Conservation (phyloP, 768 basidiomycete species). For the Amanita phalloides region DNA sequence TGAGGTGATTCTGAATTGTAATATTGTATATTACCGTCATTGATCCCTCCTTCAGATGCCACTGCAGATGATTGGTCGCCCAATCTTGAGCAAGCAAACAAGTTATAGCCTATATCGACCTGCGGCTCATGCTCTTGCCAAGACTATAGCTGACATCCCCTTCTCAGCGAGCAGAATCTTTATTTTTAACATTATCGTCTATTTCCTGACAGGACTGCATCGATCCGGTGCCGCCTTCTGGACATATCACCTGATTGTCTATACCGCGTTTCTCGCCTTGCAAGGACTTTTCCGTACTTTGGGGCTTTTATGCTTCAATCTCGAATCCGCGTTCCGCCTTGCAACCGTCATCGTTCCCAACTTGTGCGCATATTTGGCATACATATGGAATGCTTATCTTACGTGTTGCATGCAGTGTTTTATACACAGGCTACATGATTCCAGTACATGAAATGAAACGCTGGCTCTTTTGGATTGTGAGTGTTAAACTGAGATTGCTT, state of each 20-base stretch:
- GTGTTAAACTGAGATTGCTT: slow-evolving; percentile 12
- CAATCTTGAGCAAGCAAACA: slow-evolving; percentile 62
- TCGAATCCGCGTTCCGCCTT: slow-evolving; percentile 36
- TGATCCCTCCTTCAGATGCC: slow-evolving; percentile 37
- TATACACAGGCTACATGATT: slow-evolving; percentile 64
- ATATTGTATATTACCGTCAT: not conserved
- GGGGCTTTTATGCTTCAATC: slow-evolving; percentile 39
- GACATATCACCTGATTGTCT: slow-evolving; percentile 57
- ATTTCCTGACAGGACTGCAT: slow-evolving; percentile 53
- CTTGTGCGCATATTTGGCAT: slow-evolving; percentile 26
- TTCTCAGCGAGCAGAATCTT: slow-evolving; percentile 52
- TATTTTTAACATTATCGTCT: slow-evolving; percentile 54
- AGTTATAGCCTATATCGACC: slow-evolving; percentile 58
- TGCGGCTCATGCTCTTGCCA: slow-evolving; percentile 52
- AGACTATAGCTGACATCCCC: slow-evolving; percentile 59
- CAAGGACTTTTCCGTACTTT: slow-evolving; percentile 80
- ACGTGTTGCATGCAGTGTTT: slow-evolving; percentile 24
- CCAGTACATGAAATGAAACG: slow-evolving; percentile 62
- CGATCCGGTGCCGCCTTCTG: slow-evolving; percentile 32
- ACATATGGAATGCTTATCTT: not conserved
- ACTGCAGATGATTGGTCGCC: slow-evolving; percentile 70
- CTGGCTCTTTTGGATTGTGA: slow-evolving; percentile 80
- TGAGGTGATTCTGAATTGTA: slow-evolving; percentile 33
- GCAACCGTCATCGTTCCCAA: slow-evolving; percentile 67
- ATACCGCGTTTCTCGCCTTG: slow-evolving; percentile 58